Conservation (phyloP, 2,329 filamentous ascomycete species). For the Sclerotinia glacialis region DNA sequence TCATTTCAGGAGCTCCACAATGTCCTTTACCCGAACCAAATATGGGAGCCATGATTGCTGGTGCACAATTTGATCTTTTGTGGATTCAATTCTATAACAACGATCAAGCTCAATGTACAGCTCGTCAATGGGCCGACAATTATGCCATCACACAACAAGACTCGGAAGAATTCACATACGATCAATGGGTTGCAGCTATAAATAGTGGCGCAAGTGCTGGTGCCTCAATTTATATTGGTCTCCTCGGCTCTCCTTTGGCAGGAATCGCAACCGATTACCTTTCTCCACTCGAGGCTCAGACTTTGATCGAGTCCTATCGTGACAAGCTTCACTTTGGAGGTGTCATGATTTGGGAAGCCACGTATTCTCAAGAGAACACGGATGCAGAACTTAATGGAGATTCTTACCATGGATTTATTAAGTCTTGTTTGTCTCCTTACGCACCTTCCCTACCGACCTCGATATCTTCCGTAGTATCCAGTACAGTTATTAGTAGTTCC, state of each 20-base stretch:
- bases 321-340: conserved; percentile 35
- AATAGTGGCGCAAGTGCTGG: conserved; percentile 29
- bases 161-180: conserved; percentile 31
- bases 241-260: conserved; percentile 27
- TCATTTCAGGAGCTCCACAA: conserved; percentile 39
- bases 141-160: neutral
- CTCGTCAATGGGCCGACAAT: conserved; percentile 29
- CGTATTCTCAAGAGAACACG: conserved; percentile 28
- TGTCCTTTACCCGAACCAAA: conserved; percentile 37
- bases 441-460: conserved; percentile 6
- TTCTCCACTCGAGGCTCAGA: conserved; percentile 29
- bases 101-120: conserved; percentile 30
- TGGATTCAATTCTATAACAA: conserved; percentile 41
- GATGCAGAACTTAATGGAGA: conserved; percentile 20
- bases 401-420: conserved; percentile 28
- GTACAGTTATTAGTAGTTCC: conserved; percentile 7
- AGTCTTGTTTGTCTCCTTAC: conserved; percentile 27
- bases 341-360: conserved; percentile 40
- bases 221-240: conserved; percentile 38
- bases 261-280: conserved; percentile 30
- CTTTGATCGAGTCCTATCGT: conserved; percentile 31
- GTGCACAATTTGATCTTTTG: conserved; percentile 36
- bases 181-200: conserved; percentile 29
- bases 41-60: conserved; percentile 36
- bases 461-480: conserved; percentile 21